Percentiles rank a stretch among this genome's conserved stretches.
phyloP scores from a whole-genome alignment of 106 monocot genomes.

The Dioscorea zingiberensis region DNA sequence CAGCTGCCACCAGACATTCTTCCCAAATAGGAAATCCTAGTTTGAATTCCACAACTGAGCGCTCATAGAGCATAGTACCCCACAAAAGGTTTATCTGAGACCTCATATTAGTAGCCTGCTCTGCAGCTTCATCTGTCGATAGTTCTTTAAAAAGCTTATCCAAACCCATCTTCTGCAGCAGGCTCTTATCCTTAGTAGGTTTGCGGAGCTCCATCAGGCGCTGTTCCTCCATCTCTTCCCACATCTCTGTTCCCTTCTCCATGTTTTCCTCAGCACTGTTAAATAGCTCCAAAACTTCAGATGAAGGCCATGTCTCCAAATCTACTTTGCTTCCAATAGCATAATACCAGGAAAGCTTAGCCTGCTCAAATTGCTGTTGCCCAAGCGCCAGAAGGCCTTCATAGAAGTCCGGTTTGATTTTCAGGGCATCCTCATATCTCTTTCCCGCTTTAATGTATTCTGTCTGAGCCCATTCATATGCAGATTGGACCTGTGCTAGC shows the following conservation, averaged over 20 bases:
- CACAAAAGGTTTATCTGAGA: constrained; percentile 73
- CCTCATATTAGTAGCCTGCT: constrained; percentile 54
- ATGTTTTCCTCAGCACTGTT: constrained; percentile 84
- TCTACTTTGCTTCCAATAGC: constrained; percentile 53
- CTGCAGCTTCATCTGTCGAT: constrained; percentile 70
- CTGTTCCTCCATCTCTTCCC: constrained; percentile 69
- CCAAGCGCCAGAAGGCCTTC: constrained; percentile 78
- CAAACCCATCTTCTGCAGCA: constrained; percentile 64
- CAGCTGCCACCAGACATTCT: constrained; percentile 60
- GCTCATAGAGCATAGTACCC: constrained; percentile 86
- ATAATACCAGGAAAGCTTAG: constrained; percentile 82
- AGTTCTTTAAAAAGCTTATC: constrained; percentile 40
- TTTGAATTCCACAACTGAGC: constrained; percentile 84
- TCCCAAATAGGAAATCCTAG: constrained; percentile 65
- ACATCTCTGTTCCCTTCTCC: constrained; percentile 85
- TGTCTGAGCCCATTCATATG: constrained; percentile 63
- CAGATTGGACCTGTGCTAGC: constrained; percentile 41
- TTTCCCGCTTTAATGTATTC: constrained; percentile 72
- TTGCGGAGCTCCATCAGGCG: constrained; percentile 42
- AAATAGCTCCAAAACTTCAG: constrained; percentile 54
- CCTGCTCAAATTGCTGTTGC: constrained; percentile 81
- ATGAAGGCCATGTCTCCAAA: constrained; percentile 42
- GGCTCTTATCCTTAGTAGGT: constrained; percentile 45
- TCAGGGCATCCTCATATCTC: constrained; percentile 71
- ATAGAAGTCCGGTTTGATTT: constrained; percentile 77